A percentile compares a stretch with the other conserved stretches of the same genome.
phyloP scores from a whole-genome alignment of 2,329 filamentous ascomycete species.

The Fusarium sp. region DNA sequence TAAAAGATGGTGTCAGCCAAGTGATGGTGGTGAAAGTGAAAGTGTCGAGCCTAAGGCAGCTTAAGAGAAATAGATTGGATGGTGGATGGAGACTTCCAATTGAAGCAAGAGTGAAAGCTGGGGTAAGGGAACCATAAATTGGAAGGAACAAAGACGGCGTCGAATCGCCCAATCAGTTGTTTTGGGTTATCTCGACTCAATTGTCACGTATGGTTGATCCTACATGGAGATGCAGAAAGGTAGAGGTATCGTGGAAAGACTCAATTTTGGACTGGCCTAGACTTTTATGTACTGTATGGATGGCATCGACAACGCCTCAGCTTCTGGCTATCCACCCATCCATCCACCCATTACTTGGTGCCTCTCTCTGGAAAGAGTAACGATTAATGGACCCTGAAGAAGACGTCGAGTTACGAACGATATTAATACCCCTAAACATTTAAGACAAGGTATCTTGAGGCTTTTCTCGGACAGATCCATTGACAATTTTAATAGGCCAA shows the following conservation, averaged over 20 bases:
- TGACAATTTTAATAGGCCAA: slow-evolving; percentile 22
- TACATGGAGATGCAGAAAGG: slow-evolving; percentile 7
- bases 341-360: not conserved
- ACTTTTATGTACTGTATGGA: not conserved
- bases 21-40: slow-evolving; percentile 7
- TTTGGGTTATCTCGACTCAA: slow-evolving; percentile 32
- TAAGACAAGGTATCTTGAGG: slow-evolving; percentile 11
- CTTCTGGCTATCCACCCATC: not conserved
- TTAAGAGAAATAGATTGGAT: not conserved
- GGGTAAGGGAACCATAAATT: slow-evolving; percentile 5
- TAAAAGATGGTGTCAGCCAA: slow-evolving; percentile 38
- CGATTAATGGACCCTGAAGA: slow-evolving; percentile 22
- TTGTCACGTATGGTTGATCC: slow-evolving; percentile 35
- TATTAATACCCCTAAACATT: slow-evolving; percentile 23
- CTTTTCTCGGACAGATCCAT: slow-evolving; percentile 8
- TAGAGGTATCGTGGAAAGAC: slow-evolving; percentile 1
- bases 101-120: slow-evolving; percentile 20
- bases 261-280: slow-evolving; percentile 9
- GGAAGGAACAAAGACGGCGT: not conserved
- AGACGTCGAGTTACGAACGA: slow-evolving; percentile 2
- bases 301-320: not conserved
- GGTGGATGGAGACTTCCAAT: slow-evolving; percentile 14
- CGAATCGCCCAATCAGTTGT: slow-evolving; percentile 28
- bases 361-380: not conserved
- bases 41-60: slow-evolving; percentile 19